These are phyloP conservation scores for Ogataea siamensis DNA, from an alignment of 805 yeast species.

Conservation along the genomic window DNA sequence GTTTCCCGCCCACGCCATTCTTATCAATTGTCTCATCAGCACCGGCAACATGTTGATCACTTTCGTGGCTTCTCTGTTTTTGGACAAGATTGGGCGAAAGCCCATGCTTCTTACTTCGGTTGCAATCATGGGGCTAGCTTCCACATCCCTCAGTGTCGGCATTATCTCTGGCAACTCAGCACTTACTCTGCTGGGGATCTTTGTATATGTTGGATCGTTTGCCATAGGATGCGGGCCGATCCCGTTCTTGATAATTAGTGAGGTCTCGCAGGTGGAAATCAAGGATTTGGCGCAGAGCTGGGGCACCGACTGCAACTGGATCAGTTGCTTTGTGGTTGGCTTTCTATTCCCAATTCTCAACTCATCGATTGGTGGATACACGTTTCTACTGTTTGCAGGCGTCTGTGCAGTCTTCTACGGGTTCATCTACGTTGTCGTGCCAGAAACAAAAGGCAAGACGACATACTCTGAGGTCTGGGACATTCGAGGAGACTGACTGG, in stretches of 20 bases:
- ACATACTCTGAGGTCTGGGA: slow-evolving; percentile 70
- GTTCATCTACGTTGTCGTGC: slow-evolving; percentile 50
- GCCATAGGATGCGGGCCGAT: slow-evolving; percentile 95
- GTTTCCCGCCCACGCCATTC: slow-evolving; percentile 68
- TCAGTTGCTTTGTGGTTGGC: slow-evolving; percentile 82
- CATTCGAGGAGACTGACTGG: neutral
- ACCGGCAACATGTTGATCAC: slow-evolving; percentile 74
- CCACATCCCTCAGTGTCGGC: slow-evolving; percentile 65
- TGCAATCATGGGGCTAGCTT: slow-evolving; percentile 61
- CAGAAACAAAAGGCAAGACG: slow-evolving; percentile 72
- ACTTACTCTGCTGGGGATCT: slow-evolving; percentile 60
- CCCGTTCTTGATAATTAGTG: slow-evolving; percentile 85
- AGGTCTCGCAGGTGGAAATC: slow-evolving; percentile 79
- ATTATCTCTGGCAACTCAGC: slow-evolving; percentile 47
- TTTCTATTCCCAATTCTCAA: slow-evolving; percentile 75
- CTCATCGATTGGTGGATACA: slow-evolving; percentile 67
- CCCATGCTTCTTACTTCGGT: slow-evolving; percentile 69
- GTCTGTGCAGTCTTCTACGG: slow-evolving; percentile 50
- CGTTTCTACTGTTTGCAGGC: slow-evolving; percentile 67
- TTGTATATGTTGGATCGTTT: slow-evolving; percentile 76
- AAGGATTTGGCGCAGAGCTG: slow-evolving; percentile 87
- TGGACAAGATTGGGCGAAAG: slow-evolving; percentile 76
- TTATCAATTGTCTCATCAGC: slow-evolving; percentile 75
- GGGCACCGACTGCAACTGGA: slow-evolving; percentile 90
- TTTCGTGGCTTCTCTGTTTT: slow-evolving; percentile 64